A percentile compares a stretch with the other conserved stretches of the same genome.
These are phyloP conservation scores for Mycogone perniciosa DNA, from an alignment of 2,329 filamentous ascomycete genomes.

Conservation along the genomic window DNA sequence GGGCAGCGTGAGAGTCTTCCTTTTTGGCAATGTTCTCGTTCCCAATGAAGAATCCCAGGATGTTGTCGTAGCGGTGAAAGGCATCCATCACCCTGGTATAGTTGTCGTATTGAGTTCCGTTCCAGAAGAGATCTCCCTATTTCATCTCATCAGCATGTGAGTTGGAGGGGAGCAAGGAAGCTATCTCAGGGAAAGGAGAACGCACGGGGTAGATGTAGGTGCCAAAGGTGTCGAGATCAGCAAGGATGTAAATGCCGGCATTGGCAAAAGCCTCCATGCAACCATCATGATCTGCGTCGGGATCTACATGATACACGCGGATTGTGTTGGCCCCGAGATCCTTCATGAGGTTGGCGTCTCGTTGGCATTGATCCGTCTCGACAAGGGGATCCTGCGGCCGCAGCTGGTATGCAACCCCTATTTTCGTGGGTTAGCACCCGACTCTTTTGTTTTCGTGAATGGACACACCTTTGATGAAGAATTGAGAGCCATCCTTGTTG, in stretches of 20 bases:
- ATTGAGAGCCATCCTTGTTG: constrained; percentile 71
- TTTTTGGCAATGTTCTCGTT: constrained; percentile 73
- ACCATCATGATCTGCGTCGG: constrained; percentile 60
- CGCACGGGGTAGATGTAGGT: constrained; percentile 60
- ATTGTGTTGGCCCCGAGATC: constrained; percentile 76
- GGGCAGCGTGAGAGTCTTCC: constrained; percentile 58
- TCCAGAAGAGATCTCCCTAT: constrained; percentile 62
- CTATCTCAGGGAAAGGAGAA: constrained; percentile 1
- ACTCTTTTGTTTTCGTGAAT: neutral
- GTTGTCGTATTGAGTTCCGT: constrained; percentile 58
- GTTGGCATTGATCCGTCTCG: constrained; percentile 67
- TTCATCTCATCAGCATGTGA: neutral
- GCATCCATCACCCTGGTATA: constrained; percentile 70
- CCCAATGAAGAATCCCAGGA: constrained; percentile 78
- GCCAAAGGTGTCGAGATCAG: constrained; percentile 73
- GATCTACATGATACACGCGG: constrained; percentile 82
- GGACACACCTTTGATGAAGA: constrained; percentile 69
- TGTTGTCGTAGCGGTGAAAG: constrained; percentile 72
- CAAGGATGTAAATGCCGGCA: constrained; percentile 75
- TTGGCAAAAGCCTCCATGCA: constrained; percentile 79
- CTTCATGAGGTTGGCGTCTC: constrained; percentile 72
- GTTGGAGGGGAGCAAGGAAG: neutral
- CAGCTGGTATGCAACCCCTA: constrained; percentile 69
- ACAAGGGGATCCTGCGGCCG: constrained; percentile 65
- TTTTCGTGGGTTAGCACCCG: neutral